Conservation (phyloP, 495 filamentous ascomycete genomes). For the Hypoxylon perforatum region DNA sequence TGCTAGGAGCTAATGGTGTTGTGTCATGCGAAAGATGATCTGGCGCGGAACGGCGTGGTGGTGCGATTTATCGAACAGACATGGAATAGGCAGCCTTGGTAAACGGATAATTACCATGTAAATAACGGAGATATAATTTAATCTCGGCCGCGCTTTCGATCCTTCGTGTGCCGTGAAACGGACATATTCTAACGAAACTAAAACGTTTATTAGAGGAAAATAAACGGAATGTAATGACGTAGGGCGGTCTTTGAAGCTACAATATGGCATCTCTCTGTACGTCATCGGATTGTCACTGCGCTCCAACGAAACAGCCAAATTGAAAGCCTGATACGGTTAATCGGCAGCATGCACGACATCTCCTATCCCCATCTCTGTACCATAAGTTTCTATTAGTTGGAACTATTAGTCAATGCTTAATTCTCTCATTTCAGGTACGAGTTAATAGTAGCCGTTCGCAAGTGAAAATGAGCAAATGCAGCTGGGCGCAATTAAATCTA, state of each 20-base stretch:
- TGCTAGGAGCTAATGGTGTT: neutral
- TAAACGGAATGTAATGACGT: constrained; percentile 16
- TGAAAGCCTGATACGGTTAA: no score
- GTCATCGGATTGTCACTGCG: constrained; percentile 20
- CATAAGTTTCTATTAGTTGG: no score
- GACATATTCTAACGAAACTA: neutral
- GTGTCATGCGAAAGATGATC: neutral
- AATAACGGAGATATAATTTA: neutral
- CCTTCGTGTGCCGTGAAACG: neutral
- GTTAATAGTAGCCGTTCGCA: no score
- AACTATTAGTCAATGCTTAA: no score
- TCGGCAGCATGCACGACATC: no score
- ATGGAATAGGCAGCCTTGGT: neutral
- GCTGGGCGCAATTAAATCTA: no score
- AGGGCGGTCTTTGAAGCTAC: neutral
- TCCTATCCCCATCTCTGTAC: no score
- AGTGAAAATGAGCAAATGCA: no score
- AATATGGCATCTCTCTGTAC: constrained; percentile 18
- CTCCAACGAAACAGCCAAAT: neutral
- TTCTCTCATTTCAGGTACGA: no score
- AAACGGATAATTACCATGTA: neutral
- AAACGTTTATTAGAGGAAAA: neutral
- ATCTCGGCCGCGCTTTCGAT: neutral
- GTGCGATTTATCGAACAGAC: constrained; percentile 3
- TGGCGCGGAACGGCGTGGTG: constrained; percentile 3